Base-by-base conservation (phyloP, 2,329 filamentous ascomycete genomes). In the Colletotrichum ledebouriae region DNA sequence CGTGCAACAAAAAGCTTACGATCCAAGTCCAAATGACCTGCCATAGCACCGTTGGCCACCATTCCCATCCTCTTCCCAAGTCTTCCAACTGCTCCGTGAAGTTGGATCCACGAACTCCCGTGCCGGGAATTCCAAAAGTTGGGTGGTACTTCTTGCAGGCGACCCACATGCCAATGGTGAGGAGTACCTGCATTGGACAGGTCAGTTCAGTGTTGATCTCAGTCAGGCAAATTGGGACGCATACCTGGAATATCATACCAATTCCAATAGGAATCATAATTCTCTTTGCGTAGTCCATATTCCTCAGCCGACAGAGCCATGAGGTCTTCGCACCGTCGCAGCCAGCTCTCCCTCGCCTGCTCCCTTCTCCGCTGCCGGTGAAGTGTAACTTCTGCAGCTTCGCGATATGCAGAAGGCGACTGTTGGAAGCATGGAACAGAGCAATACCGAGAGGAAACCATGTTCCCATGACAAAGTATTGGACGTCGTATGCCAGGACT, bases 391-490 rank as follows among this genome's bases (percentile, higher is more conserved):
- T 83, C 74, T 87, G 86, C 17, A 82, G 72, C 69, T 79, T 81
- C 56, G 84, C 85, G 42, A 86, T 78, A 65, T 84, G 78, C 11
- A 87, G 78, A 58, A 88, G 83, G 22, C 85, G 84, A 57, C 77
- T 80, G 73, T 87, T 87, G 59, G 84, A 84, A 17, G 84, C 86
- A 70, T 89, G 86, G 74, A 89, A 89, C 4, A 88, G 75, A 3
- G 86, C 86, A 46, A 89, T 84, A 2, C 87, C 87, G 15, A 86
- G 78, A 1, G 87, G 87, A 3, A 89, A 79, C 75, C 85, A 86
- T 58, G 85, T 82, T 44, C 84, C 86, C 87, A 89, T 89, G 74
- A 86, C 80, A 81, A 86, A 89, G 73, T 84, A 89, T 72, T 87
- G 85, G 3, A 82, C 75, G 37, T 82, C 78, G 66, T 86, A 87